These are phyloP conservation scores for Alnus rubra DNA, from an alignment of 306 rosid species.

Conservation along the genomic window DNA sequence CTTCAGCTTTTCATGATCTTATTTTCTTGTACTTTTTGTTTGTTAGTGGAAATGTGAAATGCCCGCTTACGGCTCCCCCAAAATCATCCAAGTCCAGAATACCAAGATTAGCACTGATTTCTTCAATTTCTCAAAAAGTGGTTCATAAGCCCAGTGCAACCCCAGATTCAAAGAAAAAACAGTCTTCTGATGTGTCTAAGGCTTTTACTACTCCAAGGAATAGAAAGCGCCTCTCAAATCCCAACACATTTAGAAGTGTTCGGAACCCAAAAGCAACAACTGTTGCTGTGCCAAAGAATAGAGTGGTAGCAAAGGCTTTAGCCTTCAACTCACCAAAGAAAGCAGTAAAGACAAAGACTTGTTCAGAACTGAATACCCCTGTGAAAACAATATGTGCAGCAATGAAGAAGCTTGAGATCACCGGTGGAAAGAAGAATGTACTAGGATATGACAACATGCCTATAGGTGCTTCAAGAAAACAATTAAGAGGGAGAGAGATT, in stretches of 20 bases:
- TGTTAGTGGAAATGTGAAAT: slow-evolving; percentile 57
- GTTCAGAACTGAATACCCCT: slow-evolving; percentile 49
- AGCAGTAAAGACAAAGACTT: slow-evolving; percentile 41
- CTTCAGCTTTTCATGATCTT: neutral
- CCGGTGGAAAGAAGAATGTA: slow-evolving; percentile 52
- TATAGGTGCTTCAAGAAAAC: slow-evolving; percentile 42
- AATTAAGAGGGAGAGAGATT: slow-evolving; percentile 71
- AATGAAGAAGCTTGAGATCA: slow-evolving; percentile 76
- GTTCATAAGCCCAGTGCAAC: slow-evolving; percentile 49
- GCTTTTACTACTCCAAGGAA: slow-evolving; percentile 88
- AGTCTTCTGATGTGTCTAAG: slow-evolving; percentile 45
- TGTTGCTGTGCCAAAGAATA: slow-evolving; percentile 58
- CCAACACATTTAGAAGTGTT: slow-evolving; percentile 70
- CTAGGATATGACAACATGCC: slow-evolving; percentile 42
- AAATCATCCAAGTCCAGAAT: slow-evolving; percentile 60
- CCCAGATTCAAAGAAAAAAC: slow-evolving; percentile 62
- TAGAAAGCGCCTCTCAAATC: slow-evolving; percentile 51
- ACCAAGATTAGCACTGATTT: slow-evolving; percentile 65
- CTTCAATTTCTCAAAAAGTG: slow-evolving; percentile 61
- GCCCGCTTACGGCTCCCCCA: slow-evolving; percentile 84
- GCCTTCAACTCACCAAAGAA: slow-evolving; percentile 82
- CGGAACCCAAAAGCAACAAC: slow-evolving; percentile 51
- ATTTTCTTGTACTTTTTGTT: neutral
- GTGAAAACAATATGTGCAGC: slow-evolving; percentile 61
- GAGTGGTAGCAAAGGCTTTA: slow-evolving; percentile 58